Evolutionary conservation across 2,329 filamentous ascomycete genomes (phyloP).

Genomic region (Ophiostoma tasmaniense): DNA sequence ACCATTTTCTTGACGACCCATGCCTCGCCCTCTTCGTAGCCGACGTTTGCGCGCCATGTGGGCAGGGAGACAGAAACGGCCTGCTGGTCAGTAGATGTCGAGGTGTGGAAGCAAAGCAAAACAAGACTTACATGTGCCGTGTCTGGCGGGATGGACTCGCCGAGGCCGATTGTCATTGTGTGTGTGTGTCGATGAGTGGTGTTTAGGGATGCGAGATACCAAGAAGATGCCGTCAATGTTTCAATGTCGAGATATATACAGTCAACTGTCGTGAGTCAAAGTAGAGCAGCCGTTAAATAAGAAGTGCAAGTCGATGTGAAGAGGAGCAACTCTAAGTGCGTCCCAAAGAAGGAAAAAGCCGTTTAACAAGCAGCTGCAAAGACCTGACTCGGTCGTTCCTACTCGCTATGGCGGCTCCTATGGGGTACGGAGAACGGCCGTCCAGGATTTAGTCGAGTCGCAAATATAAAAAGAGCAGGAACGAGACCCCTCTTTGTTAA

Average conservation of each 20-base stretch:
- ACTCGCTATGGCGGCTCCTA: no score
- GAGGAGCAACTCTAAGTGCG: not conserved
- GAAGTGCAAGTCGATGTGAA: not conserved
- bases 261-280: not conserved
- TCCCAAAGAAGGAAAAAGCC: constrained; percentile 8
- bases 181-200: not conserved
- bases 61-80: constrained; percentile 94
- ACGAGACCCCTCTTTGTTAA: not conserved
- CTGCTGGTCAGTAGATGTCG: constrained; percentile 35
- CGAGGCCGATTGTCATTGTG: constrained; percentile 35
- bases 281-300: not conserved
- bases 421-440: not conserved
- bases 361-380: not conserved
- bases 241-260: not conserved
- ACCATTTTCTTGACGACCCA: constrained; percentile 82
- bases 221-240: not conserved
- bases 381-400: not conserved
- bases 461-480: not conserved
- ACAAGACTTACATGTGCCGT: constrained; percentile 60
- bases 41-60: constrained; percentile 84
- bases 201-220: not conserved
- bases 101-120: not conserved
- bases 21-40: constrained; percentile 83
- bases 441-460: not conserved
- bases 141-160: constrained; percentile 67